Evolutionary conservation across 495 filamentous ascomycete genomes (phyloP).

Genomic region (Aspergillus conjunctus): DNA sequence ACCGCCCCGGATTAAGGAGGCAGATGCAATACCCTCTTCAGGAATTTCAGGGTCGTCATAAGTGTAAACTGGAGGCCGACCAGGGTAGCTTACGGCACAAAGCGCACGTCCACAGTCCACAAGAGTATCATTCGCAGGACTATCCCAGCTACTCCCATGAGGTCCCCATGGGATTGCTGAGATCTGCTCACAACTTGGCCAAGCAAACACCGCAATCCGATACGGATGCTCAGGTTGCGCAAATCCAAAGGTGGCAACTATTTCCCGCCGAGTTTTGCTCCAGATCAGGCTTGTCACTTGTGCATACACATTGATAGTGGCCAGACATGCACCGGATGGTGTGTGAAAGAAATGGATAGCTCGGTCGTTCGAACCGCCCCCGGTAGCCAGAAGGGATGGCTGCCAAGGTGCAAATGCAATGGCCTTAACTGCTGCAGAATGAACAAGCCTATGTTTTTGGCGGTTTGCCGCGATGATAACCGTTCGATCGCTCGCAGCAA

Average conservation of each 20-base stretch:
- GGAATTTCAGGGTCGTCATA: slow-evolving; percentile 11
- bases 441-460: slow-evolving; percentile 72
- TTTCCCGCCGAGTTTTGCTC: slow-evolving; percentile 82
- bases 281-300: slow-evolving; percentile 94
- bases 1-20: slow-evolving; percentile 4
- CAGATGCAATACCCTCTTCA: slow-evolving; percentile 19
- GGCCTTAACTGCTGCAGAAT: slow-evolving; percentile 91
- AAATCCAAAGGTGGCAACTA: slow-evolving; percentile 92
- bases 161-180: slow-evolving; percentile 87
- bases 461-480: slow-evolving; percentile 46
- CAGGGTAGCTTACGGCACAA: slow-evolving; percentile 53
- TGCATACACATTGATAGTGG: slow-evolving; percentile 88
- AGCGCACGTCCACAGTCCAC: slow-evolving; percentile 46
- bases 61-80: slow-evolving; percentile 31
- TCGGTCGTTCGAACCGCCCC: slow-evolving; percentile 90
- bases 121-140: slow-evolving; percentile 31
- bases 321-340: slow-evolving; percentile 78
- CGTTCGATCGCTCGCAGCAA: slow-evolving; percentile 35
- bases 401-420: slow-evolving; percentile 98
- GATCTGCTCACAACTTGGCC: slow-evolving; percentile 89
- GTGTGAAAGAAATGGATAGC: slow-evolving; percentile 96
- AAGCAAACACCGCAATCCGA: slow-evolving; percentile 91
- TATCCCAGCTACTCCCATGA: slow-evolving; percentile 77
- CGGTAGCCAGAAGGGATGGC: slow-evolving; percentile 81
- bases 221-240: slow-evolving; percentile 90